A percentile compares a stretch with the other conserved stretches of the same genome.
phyloP scores from a whole-genome alignment of 345 rosid species.

The Salix purpurea region DNA sequence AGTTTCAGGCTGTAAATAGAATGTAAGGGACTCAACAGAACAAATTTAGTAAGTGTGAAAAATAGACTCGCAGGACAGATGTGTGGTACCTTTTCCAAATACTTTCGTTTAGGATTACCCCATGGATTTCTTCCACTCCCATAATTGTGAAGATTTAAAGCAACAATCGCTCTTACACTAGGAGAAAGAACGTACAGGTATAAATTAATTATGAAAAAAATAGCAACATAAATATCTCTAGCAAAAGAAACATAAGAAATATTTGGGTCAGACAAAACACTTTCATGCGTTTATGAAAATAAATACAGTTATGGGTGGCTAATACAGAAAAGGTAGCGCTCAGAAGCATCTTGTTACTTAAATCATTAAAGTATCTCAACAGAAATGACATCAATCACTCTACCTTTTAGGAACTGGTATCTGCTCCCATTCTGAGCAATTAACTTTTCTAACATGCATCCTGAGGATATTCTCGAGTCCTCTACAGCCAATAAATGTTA shows the following conservation, averaged over 20 bases:
- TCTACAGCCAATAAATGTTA: constrained; percentile 40
- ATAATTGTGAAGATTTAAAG: constrained; percentile 81
- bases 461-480: constrained; percentile 84
- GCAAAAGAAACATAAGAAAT: background rate
- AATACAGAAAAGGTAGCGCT: background rate
- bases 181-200: constrained; percentile 5
- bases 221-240: background rate
- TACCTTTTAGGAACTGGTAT: constrained; percentile 89
- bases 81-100: constrained; percentile 70
- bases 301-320: background rate
- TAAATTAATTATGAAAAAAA: background rate
- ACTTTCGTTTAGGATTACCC: constrained; percentile 76
- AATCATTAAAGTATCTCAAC: background rate
- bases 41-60: background rate
- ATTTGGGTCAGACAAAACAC: background rate
- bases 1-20: background rate
- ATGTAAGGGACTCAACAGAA: background rate
- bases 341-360: background rate
- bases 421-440: constrained; percentile 88
- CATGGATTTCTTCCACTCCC: constrained; percentile 97
- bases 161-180: constrained; percentile 92
- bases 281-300: background rate
- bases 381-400: background rate
- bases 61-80: background rate
- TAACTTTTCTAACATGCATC: constrained; percentile 66